A percentile compares a stretch with the other conserved stretches of the same genome.
Evolutionary conservation across 257 asterid genomes (phyloP).

Genomic region (Anisodus tanguticus): DNA sequence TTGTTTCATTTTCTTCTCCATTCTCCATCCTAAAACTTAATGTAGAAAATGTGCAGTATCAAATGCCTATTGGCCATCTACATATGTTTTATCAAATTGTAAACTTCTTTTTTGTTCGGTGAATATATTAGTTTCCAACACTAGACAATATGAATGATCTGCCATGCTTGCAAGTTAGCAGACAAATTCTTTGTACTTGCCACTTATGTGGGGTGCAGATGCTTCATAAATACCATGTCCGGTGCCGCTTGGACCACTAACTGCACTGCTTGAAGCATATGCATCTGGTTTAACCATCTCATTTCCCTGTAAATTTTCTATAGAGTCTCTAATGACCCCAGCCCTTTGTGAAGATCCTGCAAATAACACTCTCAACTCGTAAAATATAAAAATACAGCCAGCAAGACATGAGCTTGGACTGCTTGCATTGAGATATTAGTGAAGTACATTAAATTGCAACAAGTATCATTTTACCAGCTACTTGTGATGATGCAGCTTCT

Average conservation of each 20-base stretch:
- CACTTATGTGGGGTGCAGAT: conserved; percentile 53
- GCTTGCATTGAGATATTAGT: background rate
- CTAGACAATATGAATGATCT: background rate
- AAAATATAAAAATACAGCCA: conserved; percentile 8
- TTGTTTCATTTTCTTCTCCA: conserved; percentile 22
- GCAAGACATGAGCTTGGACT: background rate
- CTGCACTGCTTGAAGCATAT: conserved; percentile 59
- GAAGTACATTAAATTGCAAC: background rate
- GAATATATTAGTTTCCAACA: conserved; percentile 8
- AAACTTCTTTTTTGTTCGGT: background rate
- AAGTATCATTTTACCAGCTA: conserved; percentile 57
- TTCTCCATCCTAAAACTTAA: conserved; percentile 1
- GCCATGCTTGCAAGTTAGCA: background rate
- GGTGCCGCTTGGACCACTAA: conserved; percentile 55
- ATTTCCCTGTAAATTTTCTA: conserved; percentile 59
- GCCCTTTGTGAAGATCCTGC: conserved; percentile 65
- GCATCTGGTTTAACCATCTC: conserved; percentile 66
- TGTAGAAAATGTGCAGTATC: background rate
- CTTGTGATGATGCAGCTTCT: conserved; percentile 76
- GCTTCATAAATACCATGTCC: conserved; percentile 75
- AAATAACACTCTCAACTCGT: conserved; percentile 33
- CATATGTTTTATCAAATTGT: background rate
- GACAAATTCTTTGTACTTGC: conserved; percentile 36
- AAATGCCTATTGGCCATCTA: background rate
- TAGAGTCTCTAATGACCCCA: conserved; percentile 61